phyloP scores from a whole-genome alignment of 306 rosid species.

The Hippophae tibetana region DNA sequence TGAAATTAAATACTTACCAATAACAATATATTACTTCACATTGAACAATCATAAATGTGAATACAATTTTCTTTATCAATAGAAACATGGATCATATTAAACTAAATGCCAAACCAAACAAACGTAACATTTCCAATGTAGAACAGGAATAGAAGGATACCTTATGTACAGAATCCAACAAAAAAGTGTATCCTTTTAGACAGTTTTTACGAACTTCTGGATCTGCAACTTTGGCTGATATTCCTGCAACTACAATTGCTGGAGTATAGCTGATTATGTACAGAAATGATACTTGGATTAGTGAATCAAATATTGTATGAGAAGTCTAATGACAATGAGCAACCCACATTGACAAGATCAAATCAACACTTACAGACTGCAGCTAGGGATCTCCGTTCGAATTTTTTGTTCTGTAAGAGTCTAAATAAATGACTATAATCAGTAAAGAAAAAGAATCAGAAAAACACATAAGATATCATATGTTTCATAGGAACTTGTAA shows the following conservation, averaged over 20 bases:
- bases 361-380: conserved; percentile 51
- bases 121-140: conserved; percentile 11
- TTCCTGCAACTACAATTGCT: conserved; percentile 50
- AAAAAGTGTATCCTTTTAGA: conserved; percentile 63
- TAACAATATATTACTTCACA: no score
- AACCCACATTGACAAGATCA: conserved; percentile 14
- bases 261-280: conserved; percentile 52
- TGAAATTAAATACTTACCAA: no score
- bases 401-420: conserved; percentile 53
- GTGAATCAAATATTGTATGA: conserved; percentile 13
- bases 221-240: conserved; percentile 57
- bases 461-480: not conserved
- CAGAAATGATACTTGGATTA: conserved; percentile 13
- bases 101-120: not conserved
- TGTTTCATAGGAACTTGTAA: not conserved
- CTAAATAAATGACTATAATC: conserved; percentile 32
- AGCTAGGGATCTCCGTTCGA: conserved; percentile 52
- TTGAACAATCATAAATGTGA: not conserved
- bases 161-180: conserved; percentile 48
- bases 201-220: conserved; percentile 61
- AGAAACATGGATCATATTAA: not conserved
- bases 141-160: conserved; percentile 32
- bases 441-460: conserved; percentile 26
- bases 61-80: conserved; percentile 5
- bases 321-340: conserved; percentile 13